phyloP scores from a whole-genome alignment of 306 rosid species.

The Gynostemma pentaphyllum region DNA sequence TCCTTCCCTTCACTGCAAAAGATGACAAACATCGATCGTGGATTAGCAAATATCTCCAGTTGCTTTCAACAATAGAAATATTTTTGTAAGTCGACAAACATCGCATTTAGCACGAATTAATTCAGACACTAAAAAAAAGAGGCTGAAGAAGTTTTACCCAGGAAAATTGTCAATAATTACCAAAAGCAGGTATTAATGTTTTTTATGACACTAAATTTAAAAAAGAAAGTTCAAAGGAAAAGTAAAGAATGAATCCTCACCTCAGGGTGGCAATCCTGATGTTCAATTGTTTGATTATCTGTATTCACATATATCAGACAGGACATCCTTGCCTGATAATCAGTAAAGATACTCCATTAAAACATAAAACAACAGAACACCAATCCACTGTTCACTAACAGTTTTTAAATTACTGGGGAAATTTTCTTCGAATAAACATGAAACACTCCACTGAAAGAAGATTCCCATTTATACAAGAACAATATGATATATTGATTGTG shows the following conservation, averaged over 20 bases:
- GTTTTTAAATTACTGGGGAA: no score
- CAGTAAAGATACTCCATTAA: background rate
- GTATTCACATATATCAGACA: slow-evolving; percentile 58
- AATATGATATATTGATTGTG: background rate
- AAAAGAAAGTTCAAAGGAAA: background rate
- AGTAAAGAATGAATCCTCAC: slow-evolving; percentile 25
- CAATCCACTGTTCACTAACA: background rate
- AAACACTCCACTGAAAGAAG: background rate
- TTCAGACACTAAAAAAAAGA: no score
- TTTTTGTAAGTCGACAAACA: no score
- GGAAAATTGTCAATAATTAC: no score
- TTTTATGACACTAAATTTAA: no score
- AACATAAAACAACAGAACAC: slow-evolving; percentile 2
- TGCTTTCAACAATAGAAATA: no score
- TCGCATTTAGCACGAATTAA: no score
- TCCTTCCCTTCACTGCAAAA: slow-evolving; percentile 5
- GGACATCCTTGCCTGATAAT: slow-evolving; percentile 54
- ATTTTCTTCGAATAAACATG: background rate
- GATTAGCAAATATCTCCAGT: no score
- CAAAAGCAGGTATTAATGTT: no score
- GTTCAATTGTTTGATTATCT: slow-evolving; percentile 38
- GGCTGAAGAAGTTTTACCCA: no score
- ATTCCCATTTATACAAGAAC: background rate
- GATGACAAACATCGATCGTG: background rate
- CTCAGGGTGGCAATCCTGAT: slow-evolving; percentile 74